Percentiles rank a stretch among this genome's conserved stretches.
Evolutionary conservation across 2,329 filamentous ascomycete species (phyloP).

Genomic region (Fusarium metavorans): DNA sequence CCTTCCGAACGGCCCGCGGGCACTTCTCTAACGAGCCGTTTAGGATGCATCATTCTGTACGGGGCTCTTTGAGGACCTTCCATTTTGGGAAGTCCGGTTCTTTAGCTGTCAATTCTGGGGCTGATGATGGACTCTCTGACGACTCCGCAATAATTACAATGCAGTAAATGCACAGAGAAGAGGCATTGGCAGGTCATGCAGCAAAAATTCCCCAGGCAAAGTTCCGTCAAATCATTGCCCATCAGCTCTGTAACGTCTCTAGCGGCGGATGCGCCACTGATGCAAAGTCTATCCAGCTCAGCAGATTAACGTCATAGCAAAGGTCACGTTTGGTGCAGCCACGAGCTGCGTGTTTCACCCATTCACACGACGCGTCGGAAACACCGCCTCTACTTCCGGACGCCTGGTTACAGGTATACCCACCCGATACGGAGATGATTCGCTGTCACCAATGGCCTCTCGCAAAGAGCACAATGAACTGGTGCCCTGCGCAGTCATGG

Average conservation of each 20-base stretch:
- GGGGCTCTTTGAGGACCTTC: constrained; percentile 1
- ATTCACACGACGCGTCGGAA: background rate
- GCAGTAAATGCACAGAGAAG: background rate
- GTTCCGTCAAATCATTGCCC: background rate
- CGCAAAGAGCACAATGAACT: background rate
- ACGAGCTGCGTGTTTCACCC: constrained; percentile 1
- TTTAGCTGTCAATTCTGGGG: background rate
- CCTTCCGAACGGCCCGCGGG: constrained; percentile 1
- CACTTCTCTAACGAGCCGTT: constrained; percentile 1
- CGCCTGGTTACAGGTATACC: background rate
- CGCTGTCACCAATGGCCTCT: background rate
- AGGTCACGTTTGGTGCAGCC: background rate
- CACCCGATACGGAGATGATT: background rate
- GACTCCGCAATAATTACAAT: background rate
- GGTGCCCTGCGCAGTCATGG: background rate
- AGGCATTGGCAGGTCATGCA: constrained; percentile 1
- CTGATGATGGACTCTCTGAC: background rate
- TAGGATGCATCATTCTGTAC: background rate
- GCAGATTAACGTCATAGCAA: background rate
- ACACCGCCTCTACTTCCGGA: constrained; percentile 2
- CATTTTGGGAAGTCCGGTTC: background rate
- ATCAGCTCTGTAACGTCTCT: background rate
- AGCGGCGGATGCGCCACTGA: background rate
- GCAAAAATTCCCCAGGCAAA: background rate
- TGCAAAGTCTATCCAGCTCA: constrained; percentile 1